Percentiles rank a stretch among this genome's conserved stretches.
Conservation (phyloP, 805 yeast species). For the Tetrapisispora fleetii region DNA sequence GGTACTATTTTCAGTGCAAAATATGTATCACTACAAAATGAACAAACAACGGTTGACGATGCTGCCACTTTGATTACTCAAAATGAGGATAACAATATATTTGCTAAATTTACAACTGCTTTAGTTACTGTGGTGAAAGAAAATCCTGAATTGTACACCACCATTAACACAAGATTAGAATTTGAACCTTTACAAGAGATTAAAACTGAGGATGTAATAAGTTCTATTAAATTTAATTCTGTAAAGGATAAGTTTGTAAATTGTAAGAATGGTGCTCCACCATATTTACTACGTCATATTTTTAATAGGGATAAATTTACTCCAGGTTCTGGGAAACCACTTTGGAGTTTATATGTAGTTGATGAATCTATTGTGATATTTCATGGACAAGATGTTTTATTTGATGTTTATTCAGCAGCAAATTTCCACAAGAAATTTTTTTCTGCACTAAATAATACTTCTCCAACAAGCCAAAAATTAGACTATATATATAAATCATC, state of each 20-base stretch:
- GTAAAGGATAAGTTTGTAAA: constrained; percentile 22
- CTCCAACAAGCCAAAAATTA: background rate
- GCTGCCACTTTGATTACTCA: constrained; percentile 18
- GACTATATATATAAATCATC: background rate
- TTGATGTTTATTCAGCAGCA: constrained; percentile 26
- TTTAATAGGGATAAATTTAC: constrained; percentile 19
- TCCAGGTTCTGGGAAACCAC: constrained; percentile 14
- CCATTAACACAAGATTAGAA: constrained; percentile 17
- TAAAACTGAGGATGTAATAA: constrained; percentile 16
- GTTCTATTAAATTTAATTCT: constrained; percentile 16
- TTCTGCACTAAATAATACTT: background rate
- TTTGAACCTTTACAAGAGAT: constrained; percentile 16
- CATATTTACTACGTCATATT: constrained; percentile 23
- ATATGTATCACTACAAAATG: constrained; percentile 7
- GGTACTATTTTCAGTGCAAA: constrained; percentile 22
- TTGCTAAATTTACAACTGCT: constrained; percentile 13
- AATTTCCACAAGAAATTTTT: constrained; percentile 20
- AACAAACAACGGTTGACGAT: constrained; percentile 5
- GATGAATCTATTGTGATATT: constrained; percentile 22
- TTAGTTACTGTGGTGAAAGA: constrained; percentile 14
- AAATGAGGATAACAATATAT: constrained; percentile 12
- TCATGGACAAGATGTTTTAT: constrained; percentile 25
- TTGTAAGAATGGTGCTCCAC: constrained; percentile 26
- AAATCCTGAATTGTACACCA: constrained; percentile 17
- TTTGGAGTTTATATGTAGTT: constrained; percentile 22